These are phyloP conservation scores for Aspergillus incahuasiensis DNA, from an alignment of 495 filamentous ascomycete genomes.

Conservation along the genomic window DNA sequence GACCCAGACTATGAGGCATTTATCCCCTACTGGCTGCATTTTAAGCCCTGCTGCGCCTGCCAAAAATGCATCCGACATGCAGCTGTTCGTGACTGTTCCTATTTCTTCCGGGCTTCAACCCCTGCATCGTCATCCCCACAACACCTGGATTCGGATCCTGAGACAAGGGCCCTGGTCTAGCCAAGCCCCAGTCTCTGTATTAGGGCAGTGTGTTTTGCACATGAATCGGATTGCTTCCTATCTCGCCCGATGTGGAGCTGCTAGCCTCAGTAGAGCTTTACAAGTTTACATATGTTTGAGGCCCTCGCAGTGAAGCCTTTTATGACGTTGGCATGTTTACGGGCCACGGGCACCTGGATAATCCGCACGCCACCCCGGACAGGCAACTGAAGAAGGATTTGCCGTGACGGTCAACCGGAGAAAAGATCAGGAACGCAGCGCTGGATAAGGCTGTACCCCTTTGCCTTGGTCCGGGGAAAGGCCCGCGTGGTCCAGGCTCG, in stretches of 20 bases:
- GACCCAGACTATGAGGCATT: slow-evolving; percentile 16
- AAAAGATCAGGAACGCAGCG: not conserved
- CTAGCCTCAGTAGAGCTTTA: not conserved
- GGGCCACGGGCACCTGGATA: not conserved
- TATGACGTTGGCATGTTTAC: not conserved
- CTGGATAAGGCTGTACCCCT: not conserved
- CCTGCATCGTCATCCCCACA: slow-evolving; percentile 12
- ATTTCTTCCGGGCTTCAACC: slow-evolving; percentile 21
- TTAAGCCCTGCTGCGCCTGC: not conserved
- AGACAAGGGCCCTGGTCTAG: slow-evolving; percentile 6
- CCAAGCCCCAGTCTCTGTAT: not conserved
- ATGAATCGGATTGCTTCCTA: slow-evolving; percentile 12
- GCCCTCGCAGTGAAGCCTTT: not conserved
- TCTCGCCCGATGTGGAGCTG: slow-evolving; percentile 21
- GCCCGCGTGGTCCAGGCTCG: slow-evolving; percentile 21
- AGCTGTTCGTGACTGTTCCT: slow-evolving; percentile 9
- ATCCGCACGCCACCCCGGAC: not conserved
- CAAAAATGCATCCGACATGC: not conserved
- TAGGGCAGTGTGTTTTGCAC: slow-evolving; percentile 7
- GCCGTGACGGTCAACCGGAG: not conserved
- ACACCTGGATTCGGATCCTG: not conserved
- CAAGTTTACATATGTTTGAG: too few species aligned
- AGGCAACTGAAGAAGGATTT: not conserved
- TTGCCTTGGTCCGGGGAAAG: slow-evolving; percentile 18
- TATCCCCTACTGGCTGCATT: not conserved